Percentiles rank a stretch among this genome's conserved stretches.
Conservation (phyloP, 495 filamentous ascomycete species). For the Aspergillus carlsbadensis region DNA sequence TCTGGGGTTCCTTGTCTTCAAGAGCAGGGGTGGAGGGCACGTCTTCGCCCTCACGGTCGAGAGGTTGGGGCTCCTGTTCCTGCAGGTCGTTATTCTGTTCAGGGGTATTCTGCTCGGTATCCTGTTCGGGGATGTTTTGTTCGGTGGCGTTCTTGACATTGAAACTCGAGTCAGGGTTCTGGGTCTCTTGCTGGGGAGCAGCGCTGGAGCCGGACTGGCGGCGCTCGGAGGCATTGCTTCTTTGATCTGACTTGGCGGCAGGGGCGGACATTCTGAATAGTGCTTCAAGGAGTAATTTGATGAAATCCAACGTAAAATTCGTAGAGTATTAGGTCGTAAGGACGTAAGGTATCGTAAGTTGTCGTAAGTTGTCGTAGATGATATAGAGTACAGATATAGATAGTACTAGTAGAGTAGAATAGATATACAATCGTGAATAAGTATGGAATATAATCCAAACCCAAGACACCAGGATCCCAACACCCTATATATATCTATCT, state of each 20-base stretch:
- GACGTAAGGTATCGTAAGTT: neutral
- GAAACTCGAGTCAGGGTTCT: neutral
- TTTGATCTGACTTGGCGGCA: neutral
- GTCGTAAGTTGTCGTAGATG: neutral
- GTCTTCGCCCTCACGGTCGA: neutral
- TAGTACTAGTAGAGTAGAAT: neutral
- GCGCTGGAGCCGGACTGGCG: constrained; percentile 11
- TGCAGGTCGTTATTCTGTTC: neutral
- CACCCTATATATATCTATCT: neutral
- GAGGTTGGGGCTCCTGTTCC: constrained; percentile 2
- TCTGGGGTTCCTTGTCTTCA: neutral
- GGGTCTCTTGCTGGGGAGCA: neutral
- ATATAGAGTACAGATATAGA: neutral
- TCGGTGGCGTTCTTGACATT: constrained; percentile 28
- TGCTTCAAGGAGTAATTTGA: neutral
- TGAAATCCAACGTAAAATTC: neutral
- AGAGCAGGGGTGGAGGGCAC: neutral
- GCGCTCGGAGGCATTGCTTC: constrained; percentile 1
- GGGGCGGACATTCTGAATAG: neutral
- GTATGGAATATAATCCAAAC: neutral
- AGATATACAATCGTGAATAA: neutral
- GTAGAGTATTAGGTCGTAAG: too few relatives aligned
- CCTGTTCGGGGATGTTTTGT: constrained; percentile 3
- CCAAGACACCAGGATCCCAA: neutral
- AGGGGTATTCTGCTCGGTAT: neutral